Base-by-base conservation (phyloP, 1,139 yeast genomes). In the Suhomyces panamericanus region DNA sequence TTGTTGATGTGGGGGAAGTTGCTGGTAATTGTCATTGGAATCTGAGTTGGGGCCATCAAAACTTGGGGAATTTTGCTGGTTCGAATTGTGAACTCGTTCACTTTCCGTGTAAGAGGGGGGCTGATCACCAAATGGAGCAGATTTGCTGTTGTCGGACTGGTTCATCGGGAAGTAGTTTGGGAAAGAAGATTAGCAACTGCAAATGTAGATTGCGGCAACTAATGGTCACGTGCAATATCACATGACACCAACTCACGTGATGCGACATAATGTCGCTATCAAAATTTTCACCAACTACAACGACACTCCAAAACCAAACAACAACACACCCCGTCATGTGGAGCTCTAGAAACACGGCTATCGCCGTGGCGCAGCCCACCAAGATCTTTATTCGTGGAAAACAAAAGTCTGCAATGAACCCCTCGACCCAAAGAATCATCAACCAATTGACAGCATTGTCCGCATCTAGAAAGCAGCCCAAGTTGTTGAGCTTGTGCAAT, bases 401-500 rank as follows among this genome's bases (percentile, higher is more conserved):
- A 58, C 69, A 58, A 59, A 65, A 59, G 57, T 61, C 60, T 42
- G 58, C 58, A 9, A 63, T 70, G 20, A 63, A 80, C 39, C 78
- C 88, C 2, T 76, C 80, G 29, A 83, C 87, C 8, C 88, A 84
- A 57, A 77, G 77, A 58, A 77, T 83, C 42, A 81, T 84, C 44
- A 80, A 85, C 47, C 95, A 91, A 68, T 75, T 90, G 51, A 85
- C 95, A 35, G 96, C 91, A 22, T 68, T 89, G 57, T 83, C 95
- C 22, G 96, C 96, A 14, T 79, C 87, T 49, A 82, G 89, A 70
- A 90, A 89, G 67, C 93, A 86, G 63, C 98, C 99, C 38, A 81
- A 83, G 56, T 72, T 88, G 56, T 68, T 93, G 51, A 87, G 83
- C 57, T 73, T 90, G 35, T 79, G 88, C 49, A 73, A 80, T 31